Conservation (phyloP, 1,139 yeast species). For the Candida sp. region DNA sequence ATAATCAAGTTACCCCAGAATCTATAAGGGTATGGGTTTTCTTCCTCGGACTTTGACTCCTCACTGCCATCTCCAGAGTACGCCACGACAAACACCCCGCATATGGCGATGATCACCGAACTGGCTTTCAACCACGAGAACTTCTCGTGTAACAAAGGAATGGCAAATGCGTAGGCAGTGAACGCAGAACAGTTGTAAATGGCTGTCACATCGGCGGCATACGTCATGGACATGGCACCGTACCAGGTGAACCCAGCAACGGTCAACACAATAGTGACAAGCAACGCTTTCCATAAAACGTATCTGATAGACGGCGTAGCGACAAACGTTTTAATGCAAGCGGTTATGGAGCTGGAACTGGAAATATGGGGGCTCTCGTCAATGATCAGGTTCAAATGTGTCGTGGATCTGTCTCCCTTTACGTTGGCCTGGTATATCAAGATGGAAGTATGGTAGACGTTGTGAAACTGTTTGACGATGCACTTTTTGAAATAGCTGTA, state of each 20-base stretch:
- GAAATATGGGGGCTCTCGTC: slow-evolving; percentile 48
- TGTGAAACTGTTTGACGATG: slow-evolving; percentile 52
- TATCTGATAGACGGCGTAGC: slow-evolving; percentile 52
- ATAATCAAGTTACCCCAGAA: slow-evolving; percentile 75
- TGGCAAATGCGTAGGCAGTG: slow-evolving; percentile 85
- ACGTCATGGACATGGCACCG: slow-evolving; percentile 79
- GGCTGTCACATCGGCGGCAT: slow-evolving; percentile 88
- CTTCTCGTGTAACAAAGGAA: slow-evolving; percentile 69
- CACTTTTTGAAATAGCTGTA: slow-evolving; percentile 44
- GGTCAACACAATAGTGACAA: slow-evolving; percentile 63
- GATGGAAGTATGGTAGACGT: slow-evolving; percentile 55
- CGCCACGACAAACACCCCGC: slow-evolving; percentile 82
- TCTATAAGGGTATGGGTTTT: slow-evolving; percentile 57
- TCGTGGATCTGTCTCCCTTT: slow-evolving; percentile 36
- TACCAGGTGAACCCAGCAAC: slow-evolving; percentile 89
- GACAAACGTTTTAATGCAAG: slow-evolving; percentile 39
- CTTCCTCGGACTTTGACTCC: slow-evolving; percentile 15
- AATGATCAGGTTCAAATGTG: slow-evolving; percentile 39
- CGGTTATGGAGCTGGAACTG: slow-evolving; percentile 38
- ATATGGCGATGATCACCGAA: slow-evolving; percentile 73
- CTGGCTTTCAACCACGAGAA: slow-evolving; percentile 67
- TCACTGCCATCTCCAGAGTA: slow-evolving; percentile 59
- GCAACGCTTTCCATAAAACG: slow-evolving; percentile 44
- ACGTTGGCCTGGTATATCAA: slow-evolving; percentile 46
- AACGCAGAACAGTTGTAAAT: slow-evolving; percentile 91